Evolutionary conservation across 192 early-diverging fungal species (phyloP), one percentile per base, ranked within the genome.

Genomic region (Diversispora epigaea): DNA sequence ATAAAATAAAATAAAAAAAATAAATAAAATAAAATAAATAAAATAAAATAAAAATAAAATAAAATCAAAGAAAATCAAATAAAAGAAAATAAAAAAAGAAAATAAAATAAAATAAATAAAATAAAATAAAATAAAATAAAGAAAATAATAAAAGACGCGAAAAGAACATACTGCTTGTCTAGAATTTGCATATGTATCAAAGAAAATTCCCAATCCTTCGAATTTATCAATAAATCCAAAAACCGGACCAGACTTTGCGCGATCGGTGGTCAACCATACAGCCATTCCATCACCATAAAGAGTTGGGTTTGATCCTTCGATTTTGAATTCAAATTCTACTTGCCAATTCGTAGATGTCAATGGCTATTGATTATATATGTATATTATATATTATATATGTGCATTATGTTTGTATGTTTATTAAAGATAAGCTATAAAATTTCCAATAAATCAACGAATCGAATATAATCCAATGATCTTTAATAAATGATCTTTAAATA

Each of bases 211-310:
- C 39, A 99, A 81, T 0, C 98, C 98, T 44, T 88, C 87, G 80
- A 98, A 98, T 60, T 90, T 80, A 79, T 97, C 94, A 41, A 84
- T 77, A 78, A 84, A 90, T 12, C 97, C 97, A 89, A 97, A 97
- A 55, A 97, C 95, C 41, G 93, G 90, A 0, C 97, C 96, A 52
- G 79, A 58, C 5, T 75, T 77, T 15, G 79, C 83, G 50, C 91
- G 85, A 52, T 96, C 89, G 72, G 87, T 87, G 19, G 96, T 92
- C 71, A 92, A 89, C 93, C 95, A 99, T 70, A 99, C 89, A 19
- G 95, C 98, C 81, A 99, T 93, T 7, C 98, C 98, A 77, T 99
- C 98, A 40, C 98, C 98, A 77, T 85, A 93, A 66, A 99, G 83
- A 55, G 86, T 86, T 15, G 88, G 81, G 65, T 89, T 86, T 66